phyloP scores from a whole-genome alignment of 2,329 filamentous ascomycete species.

The Pseudogymnoascus pannorum region DNA sequence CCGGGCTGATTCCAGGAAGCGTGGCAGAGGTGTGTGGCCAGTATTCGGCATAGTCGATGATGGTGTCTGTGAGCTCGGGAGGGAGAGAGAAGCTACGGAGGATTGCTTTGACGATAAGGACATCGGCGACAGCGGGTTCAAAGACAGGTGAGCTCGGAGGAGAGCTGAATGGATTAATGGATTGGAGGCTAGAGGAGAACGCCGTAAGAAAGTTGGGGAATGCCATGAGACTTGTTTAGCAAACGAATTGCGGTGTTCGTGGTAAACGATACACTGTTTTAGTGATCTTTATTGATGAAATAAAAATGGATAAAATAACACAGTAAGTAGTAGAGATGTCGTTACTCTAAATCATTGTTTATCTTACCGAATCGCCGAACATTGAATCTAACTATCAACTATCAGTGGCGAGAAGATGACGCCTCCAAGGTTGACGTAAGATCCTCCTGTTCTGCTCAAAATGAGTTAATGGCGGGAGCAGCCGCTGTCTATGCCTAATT shows the following conservation, averaged over 20 bases:
- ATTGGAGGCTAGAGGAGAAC: neutral
- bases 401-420: neutral
- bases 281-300: neutral
- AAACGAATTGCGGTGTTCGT: neutral
- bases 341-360: neutral
- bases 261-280: neutral
- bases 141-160: neutral
- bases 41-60: conserved; percentile 55
- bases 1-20: conserved; percentile 7
- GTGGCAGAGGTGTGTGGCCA: conserved; percentile 42
- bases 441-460: neutral
- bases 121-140: conserved; percentile 40
- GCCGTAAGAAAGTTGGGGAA: neutral
- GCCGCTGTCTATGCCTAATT: neutral
- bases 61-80: conserved; percentile 45
- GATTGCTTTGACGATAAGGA: conserved; percentile 41
- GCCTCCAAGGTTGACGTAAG: neutral
- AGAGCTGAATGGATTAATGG: neutral
- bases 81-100: conserved; percentile 43
- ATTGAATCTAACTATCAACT: neutral
- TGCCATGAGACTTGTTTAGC: neutral
- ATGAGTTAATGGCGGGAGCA: neutral
- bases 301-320: too few species aligned
- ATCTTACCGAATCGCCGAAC: neutral
- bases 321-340: neutral